Evolutionary conservation across 805 yeast species (phyloP), one percentile per base, ranked within the genome.

Genomic region (Myxozyma lipomycoides): DNA sequence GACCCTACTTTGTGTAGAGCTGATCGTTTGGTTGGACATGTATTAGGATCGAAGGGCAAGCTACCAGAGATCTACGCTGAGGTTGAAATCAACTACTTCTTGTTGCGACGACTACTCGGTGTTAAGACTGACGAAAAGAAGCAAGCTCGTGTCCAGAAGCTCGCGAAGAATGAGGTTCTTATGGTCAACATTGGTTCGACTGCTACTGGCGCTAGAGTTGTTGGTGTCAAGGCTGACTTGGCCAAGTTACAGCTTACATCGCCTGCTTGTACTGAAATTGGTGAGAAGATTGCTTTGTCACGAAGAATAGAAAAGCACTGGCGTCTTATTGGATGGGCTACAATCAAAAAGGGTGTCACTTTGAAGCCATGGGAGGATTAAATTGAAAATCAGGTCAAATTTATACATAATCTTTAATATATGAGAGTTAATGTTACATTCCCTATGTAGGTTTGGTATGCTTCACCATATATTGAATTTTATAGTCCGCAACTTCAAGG

Each of bases 251-350:
- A 88, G 68, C 79, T 93, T 68, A 91, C 98, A 43, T 83, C 96
- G 43, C 98, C 99, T 49, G 98, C 98, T 43, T 93, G 99, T 82
- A 91, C 99, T 35, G 97, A 91, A 76, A 79, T 91, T 45, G 87
- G 95, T 62, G 99, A 93, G 76, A 91, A 93, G 84, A 91, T 93
- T 71, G 99, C 99, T 36, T 77, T 93, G 67, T 89, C 97, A 40
- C 86, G 99, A 79, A 90, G 98, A 81, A 93, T 93, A 64, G 99
- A 93, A 70, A 91, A 91, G 81, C 99, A 93, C 73, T 93, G 97
- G 96, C 93, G 99, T 79, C 79, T 93, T 70, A 93, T 93, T 74
- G 99, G 99, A 65, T 93, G 99, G 99, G 99, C 98, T 63, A 89
- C 63, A 3, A 60, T 60, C 37, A 60, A 61, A 46, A 61, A 58